Base-by-base conservation (phyloP, 345 rosid species). In the Gossypium sturtianum region DNA sequence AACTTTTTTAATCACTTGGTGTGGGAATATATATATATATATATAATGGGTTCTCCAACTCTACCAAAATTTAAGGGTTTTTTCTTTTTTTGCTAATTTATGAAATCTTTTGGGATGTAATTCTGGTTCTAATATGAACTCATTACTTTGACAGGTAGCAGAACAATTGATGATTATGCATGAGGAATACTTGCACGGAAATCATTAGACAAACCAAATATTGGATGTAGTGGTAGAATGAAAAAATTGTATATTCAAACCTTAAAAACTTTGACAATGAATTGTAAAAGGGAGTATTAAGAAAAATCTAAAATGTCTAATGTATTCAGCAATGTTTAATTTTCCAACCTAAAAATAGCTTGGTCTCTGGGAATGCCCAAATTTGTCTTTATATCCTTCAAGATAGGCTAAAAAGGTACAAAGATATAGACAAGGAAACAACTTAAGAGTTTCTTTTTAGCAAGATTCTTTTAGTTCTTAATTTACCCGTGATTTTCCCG, bases 81-180 rank as follows among this genome's bases (percentile, higher is more conserved):
- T 29, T 61, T 25, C 2, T 61, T 29, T 29, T 15, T 15, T 61
- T 29, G 6, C n/a, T 25, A 25, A 25, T 25, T 60, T 27, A 12
- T 25, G 29, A 19, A 29, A 61, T 29, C 45, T 15, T 7, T 29
- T 29, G 27, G 3, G 2, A 20, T 20, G 62, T 22, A 57, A 57
- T 61, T 15, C 0, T 15, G 20, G 12, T 65, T 65, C 17, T 44
- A 19, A 53, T 53, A 7, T 7, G 59, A 57, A 44, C 17, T 23
- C 57, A 15, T 48, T 67, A 1, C 12, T 67, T 48, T 15, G 4
- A 66, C 57, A 87, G 90, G 83, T 88, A 15, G 89, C 89, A 45
- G 88, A 88, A 73, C 81, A 84, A 43, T 78, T 88, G 83, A 84
- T 86, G 85, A 72, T 83, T 56, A 54, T 84, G 80, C 75, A 81